Percentiles rank a stretch among this genome's conserved stretches.
Evolutionary conservation across 1,284 basidiomycete genomes (phyloP).

Genomic region (Austroboletus sp.): DNA sequence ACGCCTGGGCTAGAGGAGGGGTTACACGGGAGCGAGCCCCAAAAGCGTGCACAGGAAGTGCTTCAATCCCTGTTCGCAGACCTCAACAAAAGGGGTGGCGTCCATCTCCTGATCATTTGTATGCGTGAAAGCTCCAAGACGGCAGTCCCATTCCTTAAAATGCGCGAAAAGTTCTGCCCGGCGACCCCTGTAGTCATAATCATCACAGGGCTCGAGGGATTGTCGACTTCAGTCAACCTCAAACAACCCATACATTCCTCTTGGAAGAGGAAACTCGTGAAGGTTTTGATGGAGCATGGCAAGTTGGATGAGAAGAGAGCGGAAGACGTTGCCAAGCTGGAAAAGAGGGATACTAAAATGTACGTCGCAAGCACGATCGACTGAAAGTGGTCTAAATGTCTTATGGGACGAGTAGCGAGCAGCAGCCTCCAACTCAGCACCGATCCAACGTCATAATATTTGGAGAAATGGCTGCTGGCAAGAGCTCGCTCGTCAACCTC

Average conservation of each 20-base stretch:
- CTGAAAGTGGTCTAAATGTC: background rate
- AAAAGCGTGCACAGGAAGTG: constrained; percentile 17
- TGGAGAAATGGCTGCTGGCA: constrained; percentile 29
- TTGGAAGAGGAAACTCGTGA: constrained; percentile 24
- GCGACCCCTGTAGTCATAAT: constrained; percentile 27
- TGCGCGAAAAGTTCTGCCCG: constrained; percentile 15
- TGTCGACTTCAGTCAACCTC: constrained; percentile 9
- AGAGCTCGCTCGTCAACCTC: constrained; percentile 29
- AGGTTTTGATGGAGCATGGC: constrained; percentile 29
- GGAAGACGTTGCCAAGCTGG: constrained; percentile 18
- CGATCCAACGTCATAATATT: constrained; percentile 24
- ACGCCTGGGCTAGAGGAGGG: background rate
- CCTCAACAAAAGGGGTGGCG: constrained; percentile 22
- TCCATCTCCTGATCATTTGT: constrained; percentile 29
- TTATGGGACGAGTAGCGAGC: constrained; percentile 5
- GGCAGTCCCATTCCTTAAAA: constrained; percentile 16
- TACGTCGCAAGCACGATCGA: background rate
- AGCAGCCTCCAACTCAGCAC: constrained; percentile 7
- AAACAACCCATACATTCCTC: constrained; percentile 19
- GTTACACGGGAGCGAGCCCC: background rate
- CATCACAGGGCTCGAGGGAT: constrained; percentile 30
- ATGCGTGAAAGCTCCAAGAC: constrained; percentile 20
- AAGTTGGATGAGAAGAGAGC: constrained; percentile 17
- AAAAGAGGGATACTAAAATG: background rate
- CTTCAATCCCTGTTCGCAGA: constrained; percentile 20